Percentiles rank a stretch among this genome's conserved stretches.
Evolutionary conservation across 208 protist species (phyloP).

Genomic region (Phytomonas sp.): DNA sequence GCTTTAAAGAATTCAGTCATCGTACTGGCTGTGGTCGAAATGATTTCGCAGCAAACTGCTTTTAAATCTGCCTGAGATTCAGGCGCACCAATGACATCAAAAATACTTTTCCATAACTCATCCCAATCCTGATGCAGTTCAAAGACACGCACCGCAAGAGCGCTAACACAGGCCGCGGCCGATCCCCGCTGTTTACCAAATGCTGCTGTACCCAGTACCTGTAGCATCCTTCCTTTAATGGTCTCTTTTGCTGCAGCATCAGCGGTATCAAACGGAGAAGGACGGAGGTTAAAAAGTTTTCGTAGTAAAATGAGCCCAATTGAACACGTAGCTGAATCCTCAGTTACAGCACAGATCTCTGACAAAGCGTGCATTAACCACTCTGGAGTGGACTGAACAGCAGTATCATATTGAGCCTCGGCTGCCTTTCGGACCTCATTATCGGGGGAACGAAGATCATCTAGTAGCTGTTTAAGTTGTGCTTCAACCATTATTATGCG

Average conservation of each 20-base stretch:
- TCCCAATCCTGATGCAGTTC: constrained; percentile 54
- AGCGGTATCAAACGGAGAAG: constrained; percentile 34
- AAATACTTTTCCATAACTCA: constrained; percentile 68
- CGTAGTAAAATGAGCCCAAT: constrained; percentile 67
- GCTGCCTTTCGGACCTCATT: constrained; percentile 62
- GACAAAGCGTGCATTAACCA: constrained; percentile 59
- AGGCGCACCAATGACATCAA: constrained; percentile 40
- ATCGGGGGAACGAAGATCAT: constrained; percentile 39
- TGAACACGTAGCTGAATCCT: constrained; percentile 28
- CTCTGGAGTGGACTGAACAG: constrained; percentile 26
- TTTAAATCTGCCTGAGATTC: constrained; percentile 39
- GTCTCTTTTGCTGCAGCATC: constrained; percentile 35
- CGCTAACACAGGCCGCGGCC: constrained; percentile 69
- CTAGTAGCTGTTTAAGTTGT: constrained; percentile 38
- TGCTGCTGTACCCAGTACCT: constrained; percentile 47
- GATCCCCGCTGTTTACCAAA: constrained; percentile 40
- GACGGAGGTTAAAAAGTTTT: constrained; percentile 57
- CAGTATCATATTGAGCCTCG: constrained; percentile 59
- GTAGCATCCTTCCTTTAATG: constrained; percentile 44
- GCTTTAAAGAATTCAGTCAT: constrained; percentile 48
- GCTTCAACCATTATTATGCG: constrained; percentile 9
- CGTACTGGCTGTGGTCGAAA: constrained; percentile 34
- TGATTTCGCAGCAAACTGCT: constrained; percentile 73
- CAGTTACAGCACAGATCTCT: constrained; percentile 37
- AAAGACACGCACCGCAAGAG: constrained; percentile 55